Conservation (phyloP, 257 asterid species). For the Lavandula angustifolia region DNA sequence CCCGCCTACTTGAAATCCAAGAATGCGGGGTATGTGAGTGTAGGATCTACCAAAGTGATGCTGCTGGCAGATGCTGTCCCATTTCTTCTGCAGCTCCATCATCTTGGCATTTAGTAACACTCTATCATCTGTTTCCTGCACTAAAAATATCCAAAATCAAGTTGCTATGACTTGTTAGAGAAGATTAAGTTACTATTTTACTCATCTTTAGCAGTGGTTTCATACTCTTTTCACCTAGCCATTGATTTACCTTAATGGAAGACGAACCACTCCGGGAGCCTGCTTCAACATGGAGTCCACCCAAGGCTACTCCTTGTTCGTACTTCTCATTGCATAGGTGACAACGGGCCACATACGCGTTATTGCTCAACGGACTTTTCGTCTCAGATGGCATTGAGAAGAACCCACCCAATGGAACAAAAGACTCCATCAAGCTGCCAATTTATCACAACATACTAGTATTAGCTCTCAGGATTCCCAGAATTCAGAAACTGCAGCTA, state of each 20-base stretch:
- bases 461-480: slow-evolving; percentile 22
- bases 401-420: slow-evolving; percentile 95
- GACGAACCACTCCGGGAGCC: slow-evolving; percentile 29
- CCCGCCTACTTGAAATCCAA: slow-evolving; percentile 51
- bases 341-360: slow-evolving; percentile 47
- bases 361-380: slow-evolving; percentile 44
- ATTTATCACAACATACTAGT: slow-evolving; percentile 24
- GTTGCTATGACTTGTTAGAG: slow-evolving; percentile 41
- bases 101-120: slow-evolving; percentile 49
- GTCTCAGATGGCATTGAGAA: slow-evolving; percentile 69
- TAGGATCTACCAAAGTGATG: slow-evolving; percentile 45
- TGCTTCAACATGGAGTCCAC: slow-evolving; percentile 38
- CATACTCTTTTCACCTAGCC: neutral
- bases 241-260: slow-evolving; percentile 45
- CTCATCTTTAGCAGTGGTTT: neutral
- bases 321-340: slow-evolving; percentile 70
- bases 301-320: slow-evolving; percentile 57
- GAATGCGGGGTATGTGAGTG: slow-evolving; percentile 39
- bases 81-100: slow-evolving; percentile 55
- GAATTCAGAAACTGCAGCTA: neutral
- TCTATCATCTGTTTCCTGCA: slow-evolving; percentile 83
- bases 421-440: slow-evolving; percentile 93
- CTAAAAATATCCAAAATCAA: slow-evolving; percentile 48
- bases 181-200: too few species aligned
- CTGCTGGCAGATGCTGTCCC: slow-evolving; percentile 64